Evolutionary conservation across 2,329 filamentous ascomycete genomes (phyloP), one percentile per base, ranked within the genome.

Genomic region (Coniosporium tulheliwenetii): DNA sequence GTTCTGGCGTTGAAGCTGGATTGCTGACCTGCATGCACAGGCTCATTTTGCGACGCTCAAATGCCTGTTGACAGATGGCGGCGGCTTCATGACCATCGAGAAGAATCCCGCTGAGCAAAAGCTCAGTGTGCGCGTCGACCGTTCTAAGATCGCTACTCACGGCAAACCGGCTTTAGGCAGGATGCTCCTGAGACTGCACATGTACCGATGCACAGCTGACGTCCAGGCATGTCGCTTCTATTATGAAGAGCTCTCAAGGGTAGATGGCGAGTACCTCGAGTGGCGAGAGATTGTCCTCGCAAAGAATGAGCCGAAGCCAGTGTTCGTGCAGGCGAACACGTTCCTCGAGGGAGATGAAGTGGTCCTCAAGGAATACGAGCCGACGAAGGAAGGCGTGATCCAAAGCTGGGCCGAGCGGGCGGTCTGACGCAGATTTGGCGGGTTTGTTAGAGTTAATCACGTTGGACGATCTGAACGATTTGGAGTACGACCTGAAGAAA

Each of bases 281-380:
- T 47, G 42, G 40, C 40, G 45, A 10, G 37, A 48, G 14, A 40
- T 45, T 15, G 45, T 48, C 2, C 10, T 44, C 7, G 37, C 43
- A 5, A 38, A 47, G 13, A 16, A 35, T 15, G 8, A 36, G 10
- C 43, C 41, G 30, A 39, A 30, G n/a, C 41, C 30, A 42, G 30
- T 41, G 10, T 50, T 44, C 30, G 41, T 50, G 8, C 47, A 48
- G 35, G 85, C 85, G 44, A 96, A 93, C 60, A 95, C 89, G 0
- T 71, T 79, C 42, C 55, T 91, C 34, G 61, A 63, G 45, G 63
- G 60, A 1, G 83, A 81, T 43, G 73, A 78, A 56, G 83, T 93
- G 30, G 71, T 69, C 10, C 62, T 94, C 60, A 83, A 79, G 64
- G 85, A 95, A 64, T 95, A 95, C 60, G 84, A 93, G 50, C 72